Conservation (phyloP, 1,284 basidiomycete species). For the Apiotrichum gamsii region DNA sequence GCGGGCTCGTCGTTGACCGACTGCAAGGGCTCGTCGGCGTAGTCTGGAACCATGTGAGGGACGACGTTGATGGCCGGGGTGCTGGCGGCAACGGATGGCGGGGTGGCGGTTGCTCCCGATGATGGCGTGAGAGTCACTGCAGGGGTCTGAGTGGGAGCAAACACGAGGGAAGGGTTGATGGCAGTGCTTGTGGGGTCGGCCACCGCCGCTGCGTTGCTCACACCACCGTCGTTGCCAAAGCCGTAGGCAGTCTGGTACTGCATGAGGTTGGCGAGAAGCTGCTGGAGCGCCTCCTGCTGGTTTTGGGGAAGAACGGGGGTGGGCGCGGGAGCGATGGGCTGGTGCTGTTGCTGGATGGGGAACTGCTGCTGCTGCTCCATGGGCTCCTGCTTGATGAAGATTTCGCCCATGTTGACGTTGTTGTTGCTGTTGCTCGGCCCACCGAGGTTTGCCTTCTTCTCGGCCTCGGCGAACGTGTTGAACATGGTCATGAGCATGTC, state of each 20-base stretch:
- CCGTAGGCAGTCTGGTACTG: conserved; percentile 35
- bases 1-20: conserved; percentile 24
- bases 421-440: conserved; percentile 1
- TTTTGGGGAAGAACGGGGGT: conserved; percentile 26
- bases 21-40: conserved; percentile 28
- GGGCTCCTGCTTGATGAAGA: conserved; percentile 38
- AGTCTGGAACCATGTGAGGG: conserved; percentile 6
- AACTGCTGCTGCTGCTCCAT: conserved; percentile 16
- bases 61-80: not conserved
- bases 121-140: conserved; percentile 1
- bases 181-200: not conserved
- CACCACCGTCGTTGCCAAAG: conserved; percentile 11
- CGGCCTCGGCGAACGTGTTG: conserved; percentile 27
- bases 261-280: conserved; percentile 35
- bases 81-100: not conserved
- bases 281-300: conserved; percentile 38
- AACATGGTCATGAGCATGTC: conserved; percentile 28
- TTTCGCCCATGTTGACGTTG: conserved; percentile 9
- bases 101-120: not conserved
- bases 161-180: conserved; percentile 28
- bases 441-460: conserved; percentile 6
- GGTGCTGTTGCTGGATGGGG: not conserved
- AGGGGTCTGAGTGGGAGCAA: not conserved
- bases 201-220: not conserved
- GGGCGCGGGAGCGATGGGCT: not conserved